Base-by-base conservation (phyloP, 352 stramenopile species). In the Pythium chondricola region DNA sequence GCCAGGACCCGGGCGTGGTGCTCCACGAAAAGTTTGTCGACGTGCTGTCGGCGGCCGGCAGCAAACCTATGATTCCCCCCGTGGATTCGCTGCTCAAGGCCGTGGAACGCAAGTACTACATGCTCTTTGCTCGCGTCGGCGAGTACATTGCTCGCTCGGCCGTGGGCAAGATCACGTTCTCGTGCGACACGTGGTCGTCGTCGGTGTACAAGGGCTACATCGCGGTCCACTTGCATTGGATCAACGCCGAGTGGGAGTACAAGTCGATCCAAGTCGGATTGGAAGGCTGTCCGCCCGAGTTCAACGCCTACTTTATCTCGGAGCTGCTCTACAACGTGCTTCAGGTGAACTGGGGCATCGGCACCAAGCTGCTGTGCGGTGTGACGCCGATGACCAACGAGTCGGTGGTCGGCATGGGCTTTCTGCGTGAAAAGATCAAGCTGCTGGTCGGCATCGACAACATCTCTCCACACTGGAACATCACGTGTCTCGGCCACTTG, bases 231-330 rank as follows among this genome's bases (percentile, higher is more conserved):
- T 47, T 89, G 56, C 73, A 89, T 54, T 89, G 77, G 77, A 83
- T 89, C 64, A 89, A 89, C 58, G 74, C 77, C 6, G 77, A 89
- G n/a, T 89, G 77, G 77, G 77, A 89, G 54, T 84, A 77, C 69
- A 89, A 89, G 65, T 76, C 72, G 18, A 82, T 89, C 42, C 77
- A 89, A 54, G 65, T 89, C 37, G 77, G 74, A 1, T 65, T 89
- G 8, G 77, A 89, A 66, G 69, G 73, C 14, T 89, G 71, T 46
- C 73, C 77, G 24, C 52, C 63, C 24, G 75, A 86, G 24, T 83
- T 80, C 52, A 87, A 73, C 47, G 67, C 74, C 16, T 89, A 87
- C 56, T 87, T 87, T 49, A 71, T 89, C 59, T 83, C 77, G 44
- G 77, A 89, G 43, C 58, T 89, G 60, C 59, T 89, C 22, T 89